Conservation (phyloP, 1,139 yeast genomes). For the Geotrichum bryndzae region DNA sequence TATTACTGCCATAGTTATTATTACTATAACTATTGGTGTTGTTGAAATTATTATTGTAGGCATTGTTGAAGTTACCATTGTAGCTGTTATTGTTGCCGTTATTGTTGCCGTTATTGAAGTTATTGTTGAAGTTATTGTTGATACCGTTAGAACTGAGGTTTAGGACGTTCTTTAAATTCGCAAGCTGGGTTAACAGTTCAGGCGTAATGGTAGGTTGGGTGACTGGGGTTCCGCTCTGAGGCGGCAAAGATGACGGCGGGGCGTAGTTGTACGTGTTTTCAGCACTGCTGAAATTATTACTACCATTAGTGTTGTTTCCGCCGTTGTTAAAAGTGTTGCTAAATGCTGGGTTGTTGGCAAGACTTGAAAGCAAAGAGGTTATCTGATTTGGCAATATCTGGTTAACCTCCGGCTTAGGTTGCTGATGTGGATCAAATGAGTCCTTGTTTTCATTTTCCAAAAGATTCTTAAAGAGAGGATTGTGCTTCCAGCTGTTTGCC, state of each 20-base stretch:
- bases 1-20: background rate
- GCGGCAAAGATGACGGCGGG: background rate
- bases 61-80: background rate
- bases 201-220: background rate
- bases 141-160: background rate
- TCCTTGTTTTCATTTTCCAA: background rate
- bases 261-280: background rate
- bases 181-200: background rate
- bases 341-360: background rate
- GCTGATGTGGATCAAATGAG: background rate
- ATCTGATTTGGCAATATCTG: background rate
- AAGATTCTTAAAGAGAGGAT: slow-evolving; percentile 16
- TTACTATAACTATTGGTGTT: background rate
- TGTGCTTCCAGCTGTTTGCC: slow-evolving; percentile 15
- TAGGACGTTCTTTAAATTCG: background rate
- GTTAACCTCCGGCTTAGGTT: background rate
- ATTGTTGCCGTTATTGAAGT: background rate
- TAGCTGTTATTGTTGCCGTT: background rate
- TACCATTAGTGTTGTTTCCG: background rate
- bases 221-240: background rate
- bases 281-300: background rate
- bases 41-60: background rate
- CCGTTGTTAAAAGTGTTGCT: background rate
- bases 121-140: slow-evolving; percentile 1
- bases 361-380: background rate